These are phyloP conservation scores for Nakaseomyces bracarensis DNA, from an alignment of 1,139 yeast species.

Conservation along the genomic window DNA sequence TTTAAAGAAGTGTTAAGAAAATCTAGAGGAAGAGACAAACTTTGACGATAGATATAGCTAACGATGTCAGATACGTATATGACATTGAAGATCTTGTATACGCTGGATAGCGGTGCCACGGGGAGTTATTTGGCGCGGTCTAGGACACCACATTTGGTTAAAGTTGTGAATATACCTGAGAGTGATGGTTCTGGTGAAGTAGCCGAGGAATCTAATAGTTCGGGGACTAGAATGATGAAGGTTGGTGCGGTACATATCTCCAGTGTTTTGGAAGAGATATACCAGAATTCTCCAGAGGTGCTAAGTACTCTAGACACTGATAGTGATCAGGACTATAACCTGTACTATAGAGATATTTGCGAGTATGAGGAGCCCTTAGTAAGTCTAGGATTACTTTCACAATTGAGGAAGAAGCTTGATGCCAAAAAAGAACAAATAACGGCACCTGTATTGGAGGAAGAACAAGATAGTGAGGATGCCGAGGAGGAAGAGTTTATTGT, in stretches of 20 bases:
- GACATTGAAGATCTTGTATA: constrained; percentile 31
- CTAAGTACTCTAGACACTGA: constrained; percentile 19
- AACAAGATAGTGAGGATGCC: constrained; percentile 15
- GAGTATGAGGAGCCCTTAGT: constrained; percentile 75
- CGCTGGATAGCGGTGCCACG: constrained; percentile 28
- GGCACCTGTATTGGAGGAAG: constrained; percentile 17
- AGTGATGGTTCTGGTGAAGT: constrained; percentile 4
- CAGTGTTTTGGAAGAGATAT: constrained; percentile 26
- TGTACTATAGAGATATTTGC: constrained; percentile 63
- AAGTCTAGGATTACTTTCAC: constrained; percentile 57
- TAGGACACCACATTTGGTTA: constrained; percentile 22
- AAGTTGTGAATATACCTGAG: constrained; percentile 22
- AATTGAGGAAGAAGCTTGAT: constrained; percentile 30
- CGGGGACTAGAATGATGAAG: constrained; percentile 7
- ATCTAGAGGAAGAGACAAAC: no score
- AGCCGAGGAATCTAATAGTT: background rate
- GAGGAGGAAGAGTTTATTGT: constrained; percentile 35
- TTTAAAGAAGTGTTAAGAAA: no score
- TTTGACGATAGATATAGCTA: no score
- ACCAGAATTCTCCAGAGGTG: constrained; percentile 31
- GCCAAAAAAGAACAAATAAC: constrained; percentile 18
- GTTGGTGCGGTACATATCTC: constrained; percentile 28
- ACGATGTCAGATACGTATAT: constrained; percentile 12
- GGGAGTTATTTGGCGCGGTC: constrained; percentile 30
- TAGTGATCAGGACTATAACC: constrained; percentile 46